Conservation (phyloP, 1,139 yeast species). For the Trichomonascaceae sp. region DNA sequence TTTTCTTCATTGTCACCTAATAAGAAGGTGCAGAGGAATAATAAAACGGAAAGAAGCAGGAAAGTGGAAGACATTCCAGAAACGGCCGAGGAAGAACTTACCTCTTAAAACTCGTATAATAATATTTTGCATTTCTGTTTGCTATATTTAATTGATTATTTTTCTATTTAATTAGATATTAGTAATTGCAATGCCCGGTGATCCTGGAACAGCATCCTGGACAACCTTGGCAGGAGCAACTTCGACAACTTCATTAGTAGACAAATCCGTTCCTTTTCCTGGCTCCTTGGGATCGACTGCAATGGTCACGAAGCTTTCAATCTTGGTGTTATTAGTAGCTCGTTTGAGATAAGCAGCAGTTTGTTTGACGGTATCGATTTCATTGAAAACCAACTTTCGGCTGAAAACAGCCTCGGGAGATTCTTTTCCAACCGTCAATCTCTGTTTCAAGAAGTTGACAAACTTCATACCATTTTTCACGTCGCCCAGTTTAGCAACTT, state of each 20-base stretch:
- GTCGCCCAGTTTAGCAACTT: conserved; percentile 37
- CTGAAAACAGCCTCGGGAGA: conserved; percentile 74
- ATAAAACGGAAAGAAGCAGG: neutral
- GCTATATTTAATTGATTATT: conserved; percentile 8
- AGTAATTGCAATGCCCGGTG: conserved; percentile 75
- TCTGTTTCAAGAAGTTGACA: conserved; percentile 75
- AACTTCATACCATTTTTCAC: conserved; percentile 98
- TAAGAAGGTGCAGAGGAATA: neutral
- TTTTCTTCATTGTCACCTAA: conserved; percentile 6
- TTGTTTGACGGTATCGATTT: conserved; percentile 56
- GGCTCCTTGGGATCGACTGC: conserved; percentile 52
- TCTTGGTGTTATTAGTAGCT: conserved; percentile 59
- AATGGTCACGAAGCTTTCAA: conserved; percentile 55
- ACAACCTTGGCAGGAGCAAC: conserved; percentile 63
- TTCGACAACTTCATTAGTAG: conserved; percentile 66
- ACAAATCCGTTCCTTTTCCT: conserved; percentile 53
- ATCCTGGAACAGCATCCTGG: conserved; percentile 87
- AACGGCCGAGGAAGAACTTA: conserved; percentile 3
- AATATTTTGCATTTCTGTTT: conserved; percentile 5
- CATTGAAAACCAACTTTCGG: conserved; percentile 79
- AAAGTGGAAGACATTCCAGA: conserved; percentile 8
- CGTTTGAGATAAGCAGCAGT: conserved; percentile 50
- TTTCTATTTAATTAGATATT: conserved; percentile 33
- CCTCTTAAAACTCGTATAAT: neutral
- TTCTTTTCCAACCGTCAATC: conserved; percentile 46